Conservation (phyloP, 495 filamentous ascomycete genomes). For the Acidiella bohemica region DNA sequence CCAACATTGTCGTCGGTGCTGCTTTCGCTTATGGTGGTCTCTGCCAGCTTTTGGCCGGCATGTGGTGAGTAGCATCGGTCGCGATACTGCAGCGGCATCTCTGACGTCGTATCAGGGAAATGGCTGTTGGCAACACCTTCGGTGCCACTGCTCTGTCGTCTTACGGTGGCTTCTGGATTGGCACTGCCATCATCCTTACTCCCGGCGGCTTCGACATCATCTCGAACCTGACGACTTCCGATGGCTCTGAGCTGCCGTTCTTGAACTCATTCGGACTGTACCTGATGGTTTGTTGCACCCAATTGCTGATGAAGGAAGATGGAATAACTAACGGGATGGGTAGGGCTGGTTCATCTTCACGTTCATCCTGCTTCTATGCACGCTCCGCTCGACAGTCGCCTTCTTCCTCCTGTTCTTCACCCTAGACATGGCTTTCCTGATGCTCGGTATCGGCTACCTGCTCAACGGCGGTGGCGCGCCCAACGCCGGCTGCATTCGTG, state of each 20-base stretch:
- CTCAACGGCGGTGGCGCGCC: conserved; percentile 32
- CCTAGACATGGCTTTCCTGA: conserved; percentile 82
- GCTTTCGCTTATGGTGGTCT: conserved; percentile 49
- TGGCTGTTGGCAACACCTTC: conserved; percentile 93
- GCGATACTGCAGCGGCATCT: background rate
- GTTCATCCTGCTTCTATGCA: conserved; percentile 72
- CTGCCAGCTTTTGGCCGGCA: conserved; percentile 84
- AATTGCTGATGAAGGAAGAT: no score
- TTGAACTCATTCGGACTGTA: conserved; percentile 69
- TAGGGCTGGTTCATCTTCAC: conserved; percentile 98
- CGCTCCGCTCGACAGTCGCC: conserved; percentile 81
- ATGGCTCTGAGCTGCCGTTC: conserved; percentile 35
- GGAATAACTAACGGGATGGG: no score
- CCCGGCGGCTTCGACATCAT: conserved; percentile 58
- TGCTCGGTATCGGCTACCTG: conserved; percentile 68
- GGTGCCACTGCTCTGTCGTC: conserved; percentile 94
- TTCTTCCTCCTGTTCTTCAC: conserved; percentile 94
- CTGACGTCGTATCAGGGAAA: conserved; percentile 55
- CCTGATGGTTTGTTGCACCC: conserved; percentile 47
- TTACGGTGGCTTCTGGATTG: conserved; percentile 95
- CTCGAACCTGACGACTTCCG: conserved; percentile 28
- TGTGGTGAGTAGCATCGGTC: conserved; percentile 61
- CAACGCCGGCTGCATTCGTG: conserved; percentile 47
- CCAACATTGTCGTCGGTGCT: conserved; percentile 32
- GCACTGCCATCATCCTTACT: conserved; percentile 78